Base-by-base conservation (phyloP, 305 asterid species). In the Rubia peregrina region DNA sequence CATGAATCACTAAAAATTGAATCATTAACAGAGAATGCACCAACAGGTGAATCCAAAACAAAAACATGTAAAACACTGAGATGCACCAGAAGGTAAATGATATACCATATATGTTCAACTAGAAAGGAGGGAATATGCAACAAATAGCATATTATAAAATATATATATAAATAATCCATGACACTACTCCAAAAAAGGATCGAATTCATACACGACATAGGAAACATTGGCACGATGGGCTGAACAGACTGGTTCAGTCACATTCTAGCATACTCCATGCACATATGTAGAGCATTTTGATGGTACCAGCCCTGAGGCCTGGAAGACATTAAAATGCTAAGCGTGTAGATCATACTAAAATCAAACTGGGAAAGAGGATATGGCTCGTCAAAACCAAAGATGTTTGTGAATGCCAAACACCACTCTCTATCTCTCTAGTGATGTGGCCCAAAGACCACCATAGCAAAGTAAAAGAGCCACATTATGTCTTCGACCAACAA, bases 201-300 rank as follows among this genome's bases (percentile, higher is more conserved):
- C 1, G 26, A 21, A 6, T 43, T 68, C 80, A 69, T 77, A 94
- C 98, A 94, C 62, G 98, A 88, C 79, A 83, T 76, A 70, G 22
- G 46, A 6, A 83, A 77, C 40, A 81, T 76, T 9, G 88, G 82
- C 6, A 42, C 85, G 16, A 91, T 75, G 17, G 83, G 88, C 78
- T 83, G 83, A 44, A 82, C 86, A 6, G 89, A 85, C 48, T 83
- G 78, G 14, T 77, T 75, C 61, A 91, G 81, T 96, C 97, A 94
- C 17, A 82, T 85, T 84, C 83, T 87, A 2, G 97, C 97, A 72
- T 81, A 91, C 76, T 91, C 95, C 74, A 85, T 77, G 30, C 99
- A 91, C 71, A 65, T 59, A 69, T 73, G 76, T 83, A 94, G 68
- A 7, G 98, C 89, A 48, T 83, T 71, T 85, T 89, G 83, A 65